phyloP scores from a whole-genome alignment of 257 asterid genomes.

The Misopates orontium region DNA sequence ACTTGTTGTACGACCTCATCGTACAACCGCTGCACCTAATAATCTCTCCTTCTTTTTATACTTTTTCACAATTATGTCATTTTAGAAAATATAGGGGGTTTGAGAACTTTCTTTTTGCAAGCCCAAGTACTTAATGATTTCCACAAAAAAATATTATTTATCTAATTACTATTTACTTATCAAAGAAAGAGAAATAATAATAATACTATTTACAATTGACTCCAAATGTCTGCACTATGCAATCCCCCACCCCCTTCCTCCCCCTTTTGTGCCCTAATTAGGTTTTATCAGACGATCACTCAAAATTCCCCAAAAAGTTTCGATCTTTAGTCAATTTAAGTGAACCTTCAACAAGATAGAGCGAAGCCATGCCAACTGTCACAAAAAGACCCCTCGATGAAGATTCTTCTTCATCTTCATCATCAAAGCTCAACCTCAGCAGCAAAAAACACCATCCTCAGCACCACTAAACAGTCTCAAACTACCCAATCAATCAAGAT shows the following conservation, averaged over 20 bases:
- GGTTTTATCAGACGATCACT: not conserved
- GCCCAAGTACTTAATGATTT: too few relatives aligned
- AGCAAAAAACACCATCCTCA: conserved; percentile 28
- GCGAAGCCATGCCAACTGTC: conserved; percentile 36
- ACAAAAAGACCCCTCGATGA: conserved; percentile 40
- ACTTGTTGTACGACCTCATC: too few relatives aligned
- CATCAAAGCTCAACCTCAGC: conserved; percentile 43
- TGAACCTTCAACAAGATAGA: not conserved
- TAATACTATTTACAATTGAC: too few relatives aligned
- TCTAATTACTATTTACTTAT: too few relatives aligned
- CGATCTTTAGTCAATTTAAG: not conserved
- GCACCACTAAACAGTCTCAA: conserved; percentile 29
- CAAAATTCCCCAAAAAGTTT: not conserved
- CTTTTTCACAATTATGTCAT: too few relatives aligned
- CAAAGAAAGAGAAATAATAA: too few relatives aligned
- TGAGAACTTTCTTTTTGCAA: too few relatives aligned
- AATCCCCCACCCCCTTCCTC: not conserved
- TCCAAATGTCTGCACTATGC: too few relatives aligned
- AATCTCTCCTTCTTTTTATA: too few relatives aligned
- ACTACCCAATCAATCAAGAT: conserved; percentile 13
- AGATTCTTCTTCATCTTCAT: conserved; percentile 52
- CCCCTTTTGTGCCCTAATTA: not conserved
- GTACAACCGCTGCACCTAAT: too few relatives aligned
- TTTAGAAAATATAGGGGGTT: too few relatives aligned
- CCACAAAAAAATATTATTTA: too few relatives aligned